Base-by-base conservation (phyloP, 1,139 yeast species). In the Geotrichum restrictum region DNA sequence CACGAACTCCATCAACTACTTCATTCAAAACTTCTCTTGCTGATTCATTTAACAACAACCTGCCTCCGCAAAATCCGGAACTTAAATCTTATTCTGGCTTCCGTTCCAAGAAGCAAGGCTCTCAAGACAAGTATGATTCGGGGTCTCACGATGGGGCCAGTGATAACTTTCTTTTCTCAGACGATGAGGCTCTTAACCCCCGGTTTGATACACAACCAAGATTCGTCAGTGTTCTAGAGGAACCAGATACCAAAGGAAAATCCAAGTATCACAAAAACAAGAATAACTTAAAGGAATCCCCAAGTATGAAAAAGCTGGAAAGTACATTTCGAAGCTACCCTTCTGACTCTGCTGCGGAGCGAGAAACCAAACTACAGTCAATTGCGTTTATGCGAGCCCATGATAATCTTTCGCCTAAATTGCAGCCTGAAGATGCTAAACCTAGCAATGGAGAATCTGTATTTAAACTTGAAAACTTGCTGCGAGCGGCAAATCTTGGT, bases 1-100 rank as follows among this genome's bases (percentile, higher is more conserved):
- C 88, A 1, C 72, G 91, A 57, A 82, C 89, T 0, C 83, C 87
- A 18, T 85, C 95, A 1, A 83, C 82, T 48, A 74, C 87, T 1
- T 85, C 94, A 1, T 88, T 87, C 73, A 83, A 83, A 64, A 82
- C 85, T 7, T 79, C 86, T 32, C 73, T 87, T 60, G 89, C 70
- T 0, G 74, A 70, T 45, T 65, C 72, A 1, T 68, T 67, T 56
- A 65, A 63, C 13, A 63, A 59, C 32, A 53, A 39, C 36, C 34
- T 47, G 48, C 32, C 54, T 1, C 38, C 48, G n/a, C 51, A 48
- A 16, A 49, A 38, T 31, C 41, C 29, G 34, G 48, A 45, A 14
- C 22, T 5, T 22, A 38, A 24, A n/a, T 34, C 33, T 16, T 44
- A 48, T 41, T 22, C 39, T 24, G 38, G 31, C 36, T 4, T 41